Evolutionary conservation across 192 early-diverging fungal genomes (phyloP), one percentile per base, ranked within the genome.

Genomic region (Mortierella claussenii): DNA sequence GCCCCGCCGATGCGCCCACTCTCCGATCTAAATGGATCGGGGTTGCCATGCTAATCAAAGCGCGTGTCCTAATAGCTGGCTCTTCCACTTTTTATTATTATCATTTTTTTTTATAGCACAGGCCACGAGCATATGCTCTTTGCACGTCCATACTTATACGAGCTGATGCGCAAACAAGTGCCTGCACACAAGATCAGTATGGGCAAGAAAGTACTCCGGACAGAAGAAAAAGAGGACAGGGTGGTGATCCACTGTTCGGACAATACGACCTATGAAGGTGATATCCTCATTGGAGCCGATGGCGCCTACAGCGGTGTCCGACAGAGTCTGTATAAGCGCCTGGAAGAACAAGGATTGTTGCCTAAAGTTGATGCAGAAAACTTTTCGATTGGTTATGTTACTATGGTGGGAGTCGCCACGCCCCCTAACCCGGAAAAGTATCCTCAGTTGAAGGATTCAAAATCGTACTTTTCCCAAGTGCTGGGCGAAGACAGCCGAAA

Each of bases 211-310:
- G 51, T 70, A 3, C 46, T 70, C 8, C 28, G 27, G 1, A 48
- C 45, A 1, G 36, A 49, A 26, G 58, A 61, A 26, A 28, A 40
- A 4, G 44, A 55, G 0, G 53, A 53, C 31, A 45, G 51, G n/a
- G 68, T 62, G n/a, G 34, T 40, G 6, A 62, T 62, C 28, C 59
- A 55, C 9, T 55, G 49, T 15, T 46, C 49, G 17, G 68, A 70
- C 34, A 42, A 62, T 28, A 55, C 51, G 7, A 31, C 2, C 15
- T 37, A 55, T 34, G 44, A 54, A 7, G 58, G 50, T 3, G 68
- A 70, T 31, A 55, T 70, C 28, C 56, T 69, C 15, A 47, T 69
- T 6, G 67, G 67, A 0, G 57, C 67, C n/a, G 67, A 69, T 28
- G 56, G 56, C 3, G 49, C 67, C 0, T 69, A 69, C 32, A 60